Evolutionary conservation across 2,329 filamentous ascomycete species (phyloP).

Genomic region (Aspergillus bombycis): DNA sequence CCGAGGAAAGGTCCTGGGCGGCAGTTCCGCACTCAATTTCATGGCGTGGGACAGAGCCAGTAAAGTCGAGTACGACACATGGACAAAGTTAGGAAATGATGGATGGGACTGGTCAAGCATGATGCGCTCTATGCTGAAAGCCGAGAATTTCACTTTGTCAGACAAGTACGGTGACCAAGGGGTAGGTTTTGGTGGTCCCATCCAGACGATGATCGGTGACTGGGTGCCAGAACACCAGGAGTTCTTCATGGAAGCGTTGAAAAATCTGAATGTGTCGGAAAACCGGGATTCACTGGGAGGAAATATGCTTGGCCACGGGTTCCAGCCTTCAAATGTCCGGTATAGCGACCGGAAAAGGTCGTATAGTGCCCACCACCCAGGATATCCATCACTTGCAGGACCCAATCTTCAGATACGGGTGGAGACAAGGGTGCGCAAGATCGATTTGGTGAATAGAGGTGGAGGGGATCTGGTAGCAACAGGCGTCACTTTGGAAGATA

Average conservation of each 20-base stretch:
- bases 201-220: background rate
- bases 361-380: background rate
- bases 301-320: background rate
- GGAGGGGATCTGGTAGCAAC: conserved; percentile 10
- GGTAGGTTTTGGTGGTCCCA: background rate
- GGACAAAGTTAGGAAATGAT: conserved; percentile 5
- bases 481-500: background rate
- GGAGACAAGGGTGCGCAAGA: background rate
- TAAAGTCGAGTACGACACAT: conserved; percentile 7
- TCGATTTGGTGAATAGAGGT: background rate
- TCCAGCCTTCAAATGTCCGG: background rate
- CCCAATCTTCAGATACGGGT: background rate
- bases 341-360: background rate
- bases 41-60: conserved; percentile 9
- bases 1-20: conserved; percentile 10
- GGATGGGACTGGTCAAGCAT: conserved; percentile 10
- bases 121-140: background rate
- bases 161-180: background rate
- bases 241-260: background rate
- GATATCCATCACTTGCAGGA: background rate
- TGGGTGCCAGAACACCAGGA: background rate
- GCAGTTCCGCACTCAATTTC: conserved; percentile 10
- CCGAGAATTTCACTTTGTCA: background rate
- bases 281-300: background rate
- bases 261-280: background rate